Evolutionary conservation across 352 stramenopile genomes (phyloP), one percentile per base, ranked within the genome.

Genomic region (Saprolegnia parasitica): DNA sequence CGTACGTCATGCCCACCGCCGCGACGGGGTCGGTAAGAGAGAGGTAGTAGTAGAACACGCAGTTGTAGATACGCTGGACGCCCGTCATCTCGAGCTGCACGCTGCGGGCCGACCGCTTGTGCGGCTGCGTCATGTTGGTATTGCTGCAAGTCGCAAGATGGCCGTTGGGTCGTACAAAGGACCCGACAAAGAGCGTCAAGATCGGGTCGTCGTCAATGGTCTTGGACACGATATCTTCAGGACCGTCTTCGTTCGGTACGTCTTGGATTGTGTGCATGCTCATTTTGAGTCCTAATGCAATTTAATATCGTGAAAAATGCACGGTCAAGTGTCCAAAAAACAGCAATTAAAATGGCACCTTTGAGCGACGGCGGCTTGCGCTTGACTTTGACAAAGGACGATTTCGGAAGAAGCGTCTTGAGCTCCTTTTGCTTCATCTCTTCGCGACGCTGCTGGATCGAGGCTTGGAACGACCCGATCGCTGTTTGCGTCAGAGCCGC

Each of bases 11-110:
- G 0, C 78, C 78, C 13, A 71, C 71, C n/a, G 72, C 73, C 32
- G 78, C 56, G 6, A 86, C 61, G 1, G 81, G 81, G 63, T 89
- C 81, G 6, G 81, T 72, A 0, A 86, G 72, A 13, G 79, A 78
- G 35, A 86, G 72, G 67, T 87, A 89, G 75, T 86, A 89, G 64
- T 89, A 78, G 46, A 82, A 89, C 6, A 89, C 54, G 23, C 79
- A 86, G 70, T 89, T 89, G 61, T 76, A 83, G 16, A 89, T 73
- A n/a, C 81, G 77, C 61, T 87, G 84, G 55, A 84, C 81, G 10
- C 78, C 72, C 21, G 81, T 84, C 39, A 89, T 75, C 45, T 89
- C 81, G 57, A 89, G 68, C 21, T 81, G 73, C 40, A 83, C 71
- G 47, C 77, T 72, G 21, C 78, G 76, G 6, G 70, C 55, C 15